Percentiles rank a stretch among this genome's conserved stretches.
Evolutionary conservation across 2,329 filamentous ascomycete genomes (phyloP).

Genomic region (Fusarium illudens): DNA sequence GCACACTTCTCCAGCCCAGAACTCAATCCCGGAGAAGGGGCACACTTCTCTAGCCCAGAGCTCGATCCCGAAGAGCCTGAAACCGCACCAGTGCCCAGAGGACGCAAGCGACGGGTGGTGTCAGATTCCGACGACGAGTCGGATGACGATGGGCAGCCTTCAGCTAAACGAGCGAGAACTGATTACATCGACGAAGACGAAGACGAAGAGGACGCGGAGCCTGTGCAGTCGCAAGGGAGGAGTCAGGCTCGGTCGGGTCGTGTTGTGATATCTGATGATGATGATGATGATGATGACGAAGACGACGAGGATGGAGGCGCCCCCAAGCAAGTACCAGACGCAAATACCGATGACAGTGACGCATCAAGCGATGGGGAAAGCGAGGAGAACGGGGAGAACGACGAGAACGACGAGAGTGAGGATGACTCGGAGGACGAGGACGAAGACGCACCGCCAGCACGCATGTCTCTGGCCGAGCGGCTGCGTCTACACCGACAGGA

Average conservation of each 20-base stretch:
- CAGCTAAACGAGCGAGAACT: constrained; percentile 39
- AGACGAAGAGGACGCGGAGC: constrained; percentile 28
- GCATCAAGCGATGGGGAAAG: not conserved
- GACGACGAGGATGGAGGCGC: constrained; percentile 28
- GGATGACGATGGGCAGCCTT: constrained; percentile 25
- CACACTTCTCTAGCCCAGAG: constrained; percentile 46
- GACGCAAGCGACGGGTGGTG: constrained; percentile 43
- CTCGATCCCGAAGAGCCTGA: constrained; percentile 28
- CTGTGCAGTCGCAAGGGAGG: not conserved
- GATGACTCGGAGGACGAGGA: constrained; percentile 17
- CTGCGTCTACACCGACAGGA: constrained; percentile 30
- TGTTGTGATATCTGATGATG: constrained; percentile 18
- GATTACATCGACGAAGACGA: constrained; percentile 33
- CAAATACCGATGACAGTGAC: not conserved
- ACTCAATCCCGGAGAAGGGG: constrained; percentile 28
- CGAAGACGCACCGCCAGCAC: constrained; percentile 14
- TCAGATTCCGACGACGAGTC: constrained; percentile 46
- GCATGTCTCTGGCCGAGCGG: constrained; percentile 28
- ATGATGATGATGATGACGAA: constrained; percentile 31
- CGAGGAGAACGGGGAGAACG: not conserved
- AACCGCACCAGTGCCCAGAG: constrained; percentile 14
- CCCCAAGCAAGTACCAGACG: not conserved
- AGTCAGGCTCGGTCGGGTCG: not conserved
- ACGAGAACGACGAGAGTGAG: not conserved
- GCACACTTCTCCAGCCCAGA: constrained; percentile 47